A percentile compares a stretch with the other conserved stretches of the same genome.
These are phyloP conservation scores for Coemansia sp. DNA, from an alignment of 192 early-diverging fungal genomes.

Conservation along the genomic window DNA sequence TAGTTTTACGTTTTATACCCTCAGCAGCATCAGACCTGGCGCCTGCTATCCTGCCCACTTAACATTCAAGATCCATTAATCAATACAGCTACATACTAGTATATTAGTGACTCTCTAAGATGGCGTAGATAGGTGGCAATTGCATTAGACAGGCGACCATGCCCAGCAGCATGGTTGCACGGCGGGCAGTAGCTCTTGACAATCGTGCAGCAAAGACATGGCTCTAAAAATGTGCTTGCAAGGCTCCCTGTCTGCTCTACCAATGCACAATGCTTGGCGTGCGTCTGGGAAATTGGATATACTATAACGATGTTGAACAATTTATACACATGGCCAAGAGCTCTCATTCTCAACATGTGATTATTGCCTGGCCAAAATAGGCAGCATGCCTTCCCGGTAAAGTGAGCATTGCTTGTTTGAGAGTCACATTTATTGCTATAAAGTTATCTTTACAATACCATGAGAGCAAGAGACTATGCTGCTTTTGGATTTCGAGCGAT, in stretches of 20 bases:
- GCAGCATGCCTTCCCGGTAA: too few species aligned
- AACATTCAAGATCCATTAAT: background rate
- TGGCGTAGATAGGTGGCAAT: background rate
- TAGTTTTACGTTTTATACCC: background rate
- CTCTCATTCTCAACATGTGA: background rate
- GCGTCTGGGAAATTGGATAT: constrained; percentile 8
- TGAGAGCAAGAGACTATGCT: constrained; percentile 5
- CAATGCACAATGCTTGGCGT: constrained; percentile 13
- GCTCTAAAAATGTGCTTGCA: background rate
- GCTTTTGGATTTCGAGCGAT: constrained; percentile 7
- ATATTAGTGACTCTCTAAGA: background rate
- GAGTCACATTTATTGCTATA: background rate
- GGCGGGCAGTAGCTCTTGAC: background rate
- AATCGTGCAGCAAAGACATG: too few species aligned
- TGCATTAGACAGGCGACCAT: background rate
- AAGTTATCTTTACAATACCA: background rate
- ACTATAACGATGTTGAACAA: background rate
- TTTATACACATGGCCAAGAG: background rate
- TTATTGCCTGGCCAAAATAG: background rate
- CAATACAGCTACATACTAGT: background rate
- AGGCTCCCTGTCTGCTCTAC: background rate
- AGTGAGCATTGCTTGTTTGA: too few species aligned
- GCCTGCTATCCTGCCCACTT: background rate
- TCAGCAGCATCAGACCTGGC: background rate
- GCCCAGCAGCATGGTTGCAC: too few species aligned